Conservation (phyloP, 1,139 yeast species). For the Blastobotrys illinoisensis region DNA sequence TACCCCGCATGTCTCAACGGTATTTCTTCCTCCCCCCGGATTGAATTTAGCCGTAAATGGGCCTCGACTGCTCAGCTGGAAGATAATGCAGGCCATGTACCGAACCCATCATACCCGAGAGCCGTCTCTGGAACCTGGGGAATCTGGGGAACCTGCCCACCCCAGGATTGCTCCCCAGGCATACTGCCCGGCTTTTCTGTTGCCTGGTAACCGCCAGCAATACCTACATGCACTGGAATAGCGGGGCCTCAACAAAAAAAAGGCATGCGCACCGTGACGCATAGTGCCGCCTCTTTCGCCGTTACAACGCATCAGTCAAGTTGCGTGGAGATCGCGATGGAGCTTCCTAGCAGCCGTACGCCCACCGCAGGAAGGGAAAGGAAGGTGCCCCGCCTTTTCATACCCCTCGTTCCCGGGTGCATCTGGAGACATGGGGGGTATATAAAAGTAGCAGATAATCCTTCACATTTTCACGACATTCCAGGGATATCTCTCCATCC, state of each 20-base stretch:
- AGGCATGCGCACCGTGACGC: not conserved
- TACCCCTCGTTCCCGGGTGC: no score
- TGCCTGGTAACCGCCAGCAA: no score
- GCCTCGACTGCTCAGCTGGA: not conserved
- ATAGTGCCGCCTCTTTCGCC: not conserved
- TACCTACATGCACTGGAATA: no score
- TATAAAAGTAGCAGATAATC: not conserved
- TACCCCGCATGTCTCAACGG: not conserved
- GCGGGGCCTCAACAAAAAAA: no score
- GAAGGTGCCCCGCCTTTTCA: not conserved
- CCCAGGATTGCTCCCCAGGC: not conserved
- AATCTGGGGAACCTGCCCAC: no score
- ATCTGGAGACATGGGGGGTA: not conserved
- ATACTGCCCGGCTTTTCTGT: no score
- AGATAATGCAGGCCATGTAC: not conserved
- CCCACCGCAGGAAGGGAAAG: not conserved
- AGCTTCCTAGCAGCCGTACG: not conserved
- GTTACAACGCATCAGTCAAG: not conserved
- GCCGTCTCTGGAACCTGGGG: no score
- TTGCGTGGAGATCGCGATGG: not conserved
- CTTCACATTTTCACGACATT: no score
- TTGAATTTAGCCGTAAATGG: not conserved
- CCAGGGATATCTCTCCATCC: not conserved
- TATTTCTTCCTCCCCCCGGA: not conserved
- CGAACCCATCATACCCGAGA: no score